Evolutionary conservation across 2,329 filamentous ascomycete species (phyloP).

Genomic region (Beauveria pseudobassiana): DNA sequence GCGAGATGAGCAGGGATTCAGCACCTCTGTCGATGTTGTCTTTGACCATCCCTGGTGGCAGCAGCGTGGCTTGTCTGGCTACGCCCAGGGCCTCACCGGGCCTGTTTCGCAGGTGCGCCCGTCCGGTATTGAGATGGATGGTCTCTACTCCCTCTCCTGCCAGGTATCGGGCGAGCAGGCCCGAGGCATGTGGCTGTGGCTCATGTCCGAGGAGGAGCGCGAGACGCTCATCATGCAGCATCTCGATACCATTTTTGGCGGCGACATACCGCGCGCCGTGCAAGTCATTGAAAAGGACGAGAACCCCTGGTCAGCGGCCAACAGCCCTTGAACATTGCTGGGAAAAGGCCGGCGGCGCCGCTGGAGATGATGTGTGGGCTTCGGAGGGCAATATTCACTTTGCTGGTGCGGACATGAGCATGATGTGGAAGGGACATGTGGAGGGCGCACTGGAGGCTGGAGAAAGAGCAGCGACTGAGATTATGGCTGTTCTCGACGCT

Average conservation of each 20-base stretch:
- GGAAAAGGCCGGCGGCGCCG: constrained; percentile 12
- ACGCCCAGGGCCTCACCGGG: constrained; percentile 13
- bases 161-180: constrained; percentile 15
- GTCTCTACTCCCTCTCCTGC: constrained; percentile 15
- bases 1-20: constrained; percentile 13
- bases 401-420: constrained; percentile 17
- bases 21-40: constrained; percentile 13
- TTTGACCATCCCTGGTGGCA: constrained; percentile 19
- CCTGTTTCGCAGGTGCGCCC: constrained; percentile 15
- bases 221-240: constrained; percentile 8
- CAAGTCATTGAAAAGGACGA: constrained; percentile 10
- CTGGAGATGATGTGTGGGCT: constrained; percentile 11
- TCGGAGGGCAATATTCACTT: constrained; percentile 17
- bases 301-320: constrained; percentile 1
- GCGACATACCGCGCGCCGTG: constrained; percentile 11
- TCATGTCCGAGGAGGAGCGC: constrained; percentile 10
- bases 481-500: background rate
- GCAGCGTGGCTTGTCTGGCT: constrained; percentile 15
- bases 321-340: constrained; percentile 13
- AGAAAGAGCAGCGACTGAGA: constrained; percentile 14
- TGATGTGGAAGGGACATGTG: constrained; percentile 17
- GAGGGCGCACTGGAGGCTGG: constrained; percentile 18
- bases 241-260: constrained; percentile 12
- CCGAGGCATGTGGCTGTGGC: constrained; percentile 13
- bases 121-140: constrained; percentile 12